Percentiles rank a stretch among this genome's conserved stretches.
Conservation (phyloP, 306 rosid species). For the Medicago arabica region DNA sequence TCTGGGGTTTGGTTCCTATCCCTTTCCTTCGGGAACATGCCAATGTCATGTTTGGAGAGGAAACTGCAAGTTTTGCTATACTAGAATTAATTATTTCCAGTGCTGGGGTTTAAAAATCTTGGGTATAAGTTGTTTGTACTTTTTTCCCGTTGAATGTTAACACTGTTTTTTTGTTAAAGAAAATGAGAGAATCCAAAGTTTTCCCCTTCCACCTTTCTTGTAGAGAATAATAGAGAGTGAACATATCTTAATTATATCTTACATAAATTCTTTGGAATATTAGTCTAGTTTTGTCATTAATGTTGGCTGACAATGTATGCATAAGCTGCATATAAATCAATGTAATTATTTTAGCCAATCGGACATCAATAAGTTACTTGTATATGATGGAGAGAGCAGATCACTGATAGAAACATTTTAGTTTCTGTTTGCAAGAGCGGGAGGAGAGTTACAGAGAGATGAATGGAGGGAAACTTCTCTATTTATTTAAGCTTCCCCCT, state of each 20-base stretch:
- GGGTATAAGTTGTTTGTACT: not conserved
- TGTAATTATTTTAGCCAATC: not conserved
- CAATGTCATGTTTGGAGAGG: too few species aligned
- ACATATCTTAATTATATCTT: conserved; percentile 4
- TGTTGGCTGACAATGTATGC: conserved; percentile 9
- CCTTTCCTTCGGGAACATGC: too few species aligned
- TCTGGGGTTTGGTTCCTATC: not conserved
- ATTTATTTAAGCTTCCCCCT: conserved; percentile 10
- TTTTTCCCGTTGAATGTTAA: not conserved
- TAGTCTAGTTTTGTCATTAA: conserved; percentile 9
- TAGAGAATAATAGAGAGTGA: not conserved
- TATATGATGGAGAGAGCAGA: conserved; percentile 24
- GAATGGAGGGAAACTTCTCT: conserved; percentile 5
- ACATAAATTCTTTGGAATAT: not conserved
- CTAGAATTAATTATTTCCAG: too few species aligned
- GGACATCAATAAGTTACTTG: not conserved
- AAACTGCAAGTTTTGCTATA: too few species aligned
- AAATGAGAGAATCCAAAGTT: conserved; percentile 4
- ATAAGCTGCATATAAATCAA: too few species aligned
- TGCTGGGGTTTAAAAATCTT: not conserved
- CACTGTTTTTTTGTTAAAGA: not conserved
- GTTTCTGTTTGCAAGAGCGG: conserved; percentile 28
- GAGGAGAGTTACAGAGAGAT: conserved; percentile 3
- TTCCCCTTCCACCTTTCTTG: conserved; percentile 7
- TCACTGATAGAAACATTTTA: conserved; percentile 12